Base-by-base conservation (phyloP, 139 green algal species). In the Asterochloris erici region DNA sequence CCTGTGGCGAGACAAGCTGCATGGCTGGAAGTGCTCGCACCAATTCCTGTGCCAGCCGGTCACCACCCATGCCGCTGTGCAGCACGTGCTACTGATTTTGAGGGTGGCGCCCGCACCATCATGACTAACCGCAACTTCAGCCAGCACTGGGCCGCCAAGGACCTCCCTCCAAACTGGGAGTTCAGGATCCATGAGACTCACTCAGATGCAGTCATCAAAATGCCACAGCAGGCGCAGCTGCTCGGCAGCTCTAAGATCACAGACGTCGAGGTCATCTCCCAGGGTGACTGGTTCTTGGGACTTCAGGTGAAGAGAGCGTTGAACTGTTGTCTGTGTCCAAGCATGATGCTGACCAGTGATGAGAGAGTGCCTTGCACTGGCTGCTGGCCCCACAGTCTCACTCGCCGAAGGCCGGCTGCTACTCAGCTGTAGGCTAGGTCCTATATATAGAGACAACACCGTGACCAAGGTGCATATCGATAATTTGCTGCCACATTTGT, bases 151-250 rank as follows among this genome's bases (percentile, higher is more conserved):
- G 68, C 29, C 29, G 29, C 68, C 4, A 63, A 62, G 23, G 66
- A 68, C 16, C n/a, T 24, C 1, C 23, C 68, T 47, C 61, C 77
- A 29, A 62, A 61, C 66, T 74, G 79, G 68, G 23, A 78, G 23
- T 68, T 83, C n/a, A 61, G 68, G 13, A 68, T 83, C 0, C 79
- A 83, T 71, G 79, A 83, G 47, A 78, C 68, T 0, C 79, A 83
- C 23, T 24, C 64, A 16, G 79, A 83, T 60, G 69, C 63, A 15
- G 79, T 83, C 10, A 70, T 38, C 61, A 54, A 54, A 23, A 63
- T 83, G 68, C 79, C 79, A n/a, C 66, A 73, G 17, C 29, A 77
- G 73, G 79, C 62, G 12, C 63, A 38, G 12, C 66, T 83, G 12
- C 15, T 83, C n/a, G 68, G 66, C 12, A 70, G 38, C 21, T 83